Evolutionary conservation across 2,329 filamentous ascomycete species (phyloP).

Genomic region (Aquanectria penicillioides): DNA sequence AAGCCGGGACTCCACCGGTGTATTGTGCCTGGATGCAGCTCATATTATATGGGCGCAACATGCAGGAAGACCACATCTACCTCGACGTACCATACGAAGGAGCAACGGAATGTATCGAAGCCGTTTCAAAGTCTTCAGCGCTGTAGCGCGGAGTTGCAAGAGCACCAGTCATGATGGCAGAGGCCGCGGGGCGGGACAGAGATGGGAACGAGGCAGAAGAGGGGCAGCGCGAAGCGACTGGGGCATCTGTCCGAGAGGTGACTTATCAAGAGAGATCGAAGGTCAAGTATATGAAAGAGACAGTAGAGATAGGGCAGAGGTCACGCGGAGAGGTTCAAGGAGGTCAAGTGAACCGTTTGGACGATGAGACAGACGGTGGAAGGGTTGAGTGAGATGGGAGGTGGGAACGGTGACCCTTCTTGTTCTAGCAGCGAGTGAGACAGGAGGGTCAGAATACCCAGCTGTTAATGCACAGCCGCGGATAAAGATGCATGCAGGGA

Average conservation of each 20-base stretch:
- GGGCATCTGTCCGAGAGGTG: conserved; percentile 36
- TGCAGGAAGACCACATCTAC: conserved; percentile 3
- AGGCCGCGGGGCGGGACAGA: conserved; percentile 23
- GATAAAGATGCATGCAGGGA: conserved; percentile 39
- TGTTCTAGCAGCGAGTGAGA: conserved; percentile 34
- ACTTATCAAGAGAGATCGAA: conserved; percentile 22
- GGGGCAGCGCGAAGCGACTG: conserved; percentile 31
- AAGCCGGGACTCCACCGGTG: conserved; percentile 14
- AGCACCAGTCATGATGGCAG: conserved; percentile 45
- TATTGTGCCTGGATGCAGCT: conserved; percentile 2
- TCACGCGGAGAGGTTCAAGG: conserved; percentile 20
- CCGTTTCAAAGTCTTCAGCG: conserved; percentile 71
- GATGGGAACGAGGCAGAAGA: conserved; percentile 31
- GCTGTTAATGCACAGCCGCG: conserved; percentile 40
- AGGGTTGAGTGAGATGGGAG: conserved; percentile 33
- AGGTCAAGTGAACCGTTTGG: conserved; percentile 28
- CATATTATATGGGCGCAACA: conserved; percentile 13
- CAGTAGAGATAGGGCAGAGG: neutral
- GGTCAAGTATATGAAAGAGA: conserved; percentile 15
- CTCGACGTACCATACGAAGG: conserved; percentile 70
- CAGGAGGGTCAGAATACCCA: conserved; percentile 39
- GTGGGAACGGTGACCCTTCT: conserved; percentile 35
- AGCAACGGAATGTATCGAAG: conserved; percentile 73
- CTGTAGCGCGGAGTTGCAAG: conserved; percentile 48
- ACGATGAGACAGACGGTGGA: conserved; percentile 25